These are phyloP conservation scores for Russula brevipes DNA, from an alignment of 768 basidiomycete genomes.

Conservation along the genomic window DNA sequence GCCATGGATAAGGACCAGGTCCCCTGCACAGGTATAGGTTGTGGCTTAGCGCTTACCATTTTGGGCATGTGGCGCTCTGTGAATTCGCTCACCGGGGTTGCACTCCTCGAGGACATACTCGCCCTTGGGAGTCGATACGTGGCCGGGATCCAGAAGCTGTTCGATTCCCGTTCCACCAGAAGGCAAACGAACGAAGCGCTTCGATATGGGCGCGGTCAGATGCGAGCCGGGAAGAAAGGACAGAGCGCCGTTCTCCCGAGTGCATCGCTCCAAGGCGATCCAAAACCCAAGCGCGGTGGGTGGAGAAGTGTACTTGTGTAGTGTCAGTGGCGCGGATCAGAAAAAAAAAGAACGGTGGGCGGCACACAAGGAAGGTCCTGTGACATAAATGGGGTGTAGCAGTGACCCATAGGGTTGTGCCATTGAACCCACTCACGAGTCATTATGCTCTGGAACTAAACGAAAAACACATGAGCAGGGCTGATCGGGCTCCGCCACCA, in stretches of 20 bases:
- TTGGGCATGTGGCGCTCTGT: not conserved
- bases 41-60: not conserved
- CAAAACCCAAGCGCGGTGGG: slow-evolving; percentile 92
- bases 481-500: not conserved
- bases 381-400: not conserved
- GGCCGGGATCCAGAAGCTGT: slow-evolving; percentile 41
- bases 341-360: not conserved
- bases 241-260: slow-evolving; percentile 73
- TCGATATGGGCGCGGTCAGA: slow-evolving; percentile 60
- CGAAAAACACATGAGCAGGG: not conserved
- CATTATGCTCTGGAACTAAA: slow-evolving; percentile 85
- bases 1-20: slow-evolving; percentile 92
- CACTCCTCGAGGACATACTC: slow-evolving; percentile 67
- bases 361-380: slow-evolving; percentile 69
- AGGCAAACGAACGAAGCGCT: slow-evolving; percentile 79
- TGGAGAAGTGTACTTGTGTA: slow-evolving; percentile 78
- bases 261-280: slow-evolving; percentile 92
- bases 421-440: slow-evolving; percentile 58
- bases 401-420: not conserved
- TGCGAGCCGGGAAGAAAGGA: slow-evolving; percentile 92
- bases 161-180: slow-evolving; percentile 84
- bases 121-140: slow-evolving; percentile 33
- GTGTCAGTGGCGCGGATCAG: slow-evolving; percentile 4
- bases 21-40: slow-evolving; percentile 44
- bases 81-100: slow-evolving; percentile 51